Evolutionary conservation across 1,139 yeast genomes (phyloP), one percentile per base, ranked within the genome.

Genomic region (Geotrichum reessii): DNA sequence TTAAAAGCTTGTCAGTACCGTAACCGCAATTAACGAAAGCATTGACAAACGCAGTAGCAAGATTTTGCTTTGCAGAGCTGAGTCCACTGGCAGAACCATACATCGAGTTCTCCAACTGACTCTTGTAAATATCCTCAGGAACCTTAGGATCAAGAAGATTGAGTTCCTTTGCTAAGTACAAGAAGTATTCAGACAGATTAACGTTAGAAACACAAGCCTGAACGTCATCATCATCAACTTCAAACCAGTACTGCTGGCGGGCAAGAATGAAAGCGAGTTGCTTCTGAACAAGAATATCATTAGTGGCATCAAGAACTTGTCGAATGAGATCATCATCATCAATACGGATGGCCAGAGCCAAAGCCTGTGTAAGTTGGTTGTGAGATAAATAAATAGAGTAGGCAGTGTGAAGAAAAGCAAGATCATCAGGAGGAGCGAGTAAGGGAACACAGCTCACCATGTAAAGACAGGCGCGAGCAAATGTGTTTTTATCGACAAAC

Each of bases 361-460:
- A 78, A 0, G 99, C 98, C 71, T 91, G 96, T 4, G 99, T 86
- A 65, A 90, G 79, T 72, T 87, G 89, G 65, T 84, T 82, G 71
- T 90, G 87, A 50, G 86, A 76, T 66, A 91, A 77, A 74, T 93
- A 93, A 65, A 95, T 90, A 48, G 90, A 78, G 72, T 78, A 93
- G n/a, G 98, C 98, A 14, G 97, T 91, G 68, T 87, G 84, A 68
- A 95, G 81, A 72, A 93, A 91, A 6, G 92, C 81, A 47, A 82
- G 75, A 72, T 92, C 97, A 70, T 93, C 98, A 12, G 97, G 97
- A 28, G 97, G 97, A 22, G 98, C 95, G 69, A 93, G 80, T 64
- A 92, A 81, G 37, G 97, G 96, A 19, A 93, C 98, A 75, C 99
- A 93, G 63, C 96, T 88, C 48, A 90, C 92, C 86, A 93, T 86